These are phyloP conservation scores for Calonectria pauciramosa DNA, from an alignment of 2,329 filamentous ascomycete species.

Conservation along the genomic window DNA sequence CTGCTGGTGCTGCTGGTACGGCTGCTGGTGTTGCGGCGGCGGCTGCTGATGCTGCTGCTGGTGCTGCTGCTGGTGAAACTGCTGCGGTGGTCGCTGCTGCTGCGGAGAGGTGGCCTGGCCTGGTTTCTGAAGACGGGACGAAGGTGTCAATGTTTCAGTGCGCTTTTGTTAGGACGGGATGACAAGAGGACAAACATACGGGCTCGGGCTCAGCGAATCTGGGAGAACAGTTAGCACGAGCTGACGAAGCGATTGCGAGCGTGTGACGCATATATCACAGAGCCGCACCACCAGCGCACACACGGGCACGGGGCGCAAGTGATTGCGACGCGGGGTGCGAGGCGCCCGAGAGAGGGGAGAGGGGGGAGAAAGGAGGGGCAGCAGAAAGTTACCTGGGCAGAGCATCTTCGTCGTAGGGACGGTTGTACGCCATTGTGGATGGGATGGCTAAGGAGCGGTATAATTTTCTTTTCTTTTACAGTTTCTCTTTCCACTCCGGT, in stretches of 20 bases:
- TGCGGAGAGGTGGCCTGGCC: constrained; percentile 43
- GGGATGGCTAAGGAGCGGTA: constrained; percentile 7
- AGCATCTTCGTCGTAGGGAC: constrained; percentile 92
- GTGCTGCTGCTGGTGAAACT: constrained; percentile 26
- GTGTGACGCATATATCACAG: constrained; percentile 23
- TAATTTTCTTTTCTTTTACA: not conserved
- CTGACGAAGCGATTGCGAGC: constrained; percentile 26
- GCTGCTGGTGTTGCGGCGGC: constrained; percentile 53
- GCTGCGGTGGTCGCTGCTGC: constrained; percentile 43
- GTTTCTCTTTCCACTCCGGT: not conserved
- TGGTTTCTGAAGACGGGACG: constrained; percentile 51
- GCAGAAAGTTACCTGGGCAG: constrained; percentile 78
- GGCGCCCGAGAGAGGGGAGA: constrained; percentile 20
- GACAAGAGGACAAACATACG: constrained; percentile 54
- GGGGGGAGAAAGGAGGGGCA: constrained; percentile 39
- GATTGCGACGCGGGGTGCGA: constrained; percentile 4
- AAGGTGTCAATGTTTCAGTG: constrained; percentile 32
- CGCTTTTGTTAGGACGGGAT: not conserved
- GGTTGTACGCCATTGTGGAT: constrained; percentile 88
- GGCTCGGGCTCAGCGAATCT: constrained; percentile 82
- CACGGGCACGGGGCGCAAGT: constrained; percentile 15
- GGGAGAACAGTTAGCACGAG: constrained; percentile 43
- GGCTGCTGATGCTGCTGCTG: constrained; percentile 47
- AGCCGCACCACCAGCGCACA: constrained; percentile 34
- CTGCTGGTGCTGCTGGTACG: constrained; percentile 45